phyloP scores from a whole-genome alignment of 2,329 filamentous ascomycete genomes.

The Geoglossum cookeanum region DNA sequence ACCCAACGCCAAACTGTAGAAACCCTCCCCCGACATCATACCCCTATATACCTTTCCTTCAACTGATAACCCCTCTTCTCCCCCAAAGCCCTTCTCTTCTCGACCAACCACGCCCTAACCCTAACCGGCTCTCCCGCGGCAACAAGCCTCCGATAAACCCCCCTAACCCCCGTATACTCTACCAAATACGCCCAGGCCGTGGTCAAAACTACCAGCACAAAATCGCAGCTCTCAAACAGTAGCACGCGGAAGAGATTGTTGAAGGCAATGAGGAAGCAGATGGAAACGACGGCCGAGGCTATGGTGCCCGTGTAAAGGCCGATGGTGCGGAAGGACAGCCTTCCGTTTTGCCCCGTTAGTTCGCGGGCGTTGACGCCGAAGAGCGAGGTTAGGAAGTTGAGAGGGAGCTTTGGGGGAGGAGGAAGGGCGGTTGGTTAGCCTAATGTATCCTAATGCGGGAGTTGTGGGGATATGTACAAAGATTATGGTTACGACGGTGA shows the following conservation, averaged over 20 bases:
- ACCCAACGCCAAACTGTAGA: no score
- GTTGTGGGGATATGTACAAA: background rate
- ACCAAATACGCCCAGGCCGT: background rate
- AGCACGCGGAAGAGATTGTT: background rate
- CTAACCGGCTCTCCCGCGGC: background rate
- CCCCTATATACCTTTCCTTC: background rate
- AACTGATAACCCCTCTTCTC: background rate
- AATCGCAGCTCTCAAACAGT: background rate
- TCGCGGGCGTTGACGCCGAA: background rate
- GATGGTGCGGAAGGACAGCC: background rate
- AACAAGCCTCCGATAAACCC: background rate
- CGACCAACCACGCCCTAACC: background rate
- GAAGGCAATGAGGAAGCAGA: background rate
- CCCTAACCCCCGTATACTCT: background rate
- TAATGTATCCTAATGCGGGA: background rate
- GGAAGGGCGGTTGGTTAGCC: no score
- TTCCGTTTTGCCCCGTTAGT: background rate
- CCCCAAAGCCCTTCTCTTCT: background rate
- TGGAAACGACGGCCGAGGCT: background rate
- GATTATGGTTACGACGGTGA: background rate
- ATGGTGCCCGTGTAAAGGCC: background rate
- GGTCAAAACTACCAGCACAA: background rate
- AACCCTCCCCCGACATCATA: background rate
- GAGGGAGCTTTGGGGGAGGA: background rate
- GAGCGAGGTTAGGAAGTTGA: background rate